Base-by-base conservation (phyloP, 768 basidiomycete species). In the Boletus subcaerulescens region DNA sequence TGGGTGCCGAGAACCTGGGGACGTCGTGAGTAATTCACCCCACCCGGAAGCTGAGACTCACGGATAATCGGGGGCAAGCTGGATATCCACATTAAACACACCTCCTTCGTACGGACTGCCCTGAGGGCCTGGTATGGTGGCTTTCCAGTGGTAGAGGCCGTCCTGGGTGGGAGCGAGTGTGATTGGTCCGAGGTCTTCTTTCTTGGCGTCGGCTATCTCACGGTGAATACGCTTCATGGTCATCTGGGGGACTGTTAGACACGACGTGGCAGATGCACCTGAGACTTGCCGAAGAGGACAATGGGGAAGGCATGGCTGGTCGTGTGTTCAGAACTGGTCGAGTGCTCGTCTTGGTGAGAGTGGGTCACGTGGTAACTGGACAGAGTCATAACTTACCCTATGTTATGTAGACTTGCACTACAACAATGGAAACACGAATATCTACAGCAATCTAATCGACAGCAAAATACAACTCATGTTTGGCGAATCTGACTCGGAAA, bases 61-160 rank as follows among this genome's bases (percentile, higher is more conserved):
- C 89, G 91, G 91, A 66, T 94, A 94, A 72, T 94, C 91, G 3
- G 72, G 59, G 3, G 84, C 79, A 14, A 94, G 77, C 9, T 72
- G 66, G 14, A 93, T 81, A 43, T 87, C 83, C 12, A 91, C 74
- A 36, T 83, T 70, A 63, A 91, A 93, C 15, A 86, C 70, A 1
- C 90, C 91, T 0, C 87, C 87, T 63, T 92, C 90, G 60, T 93
- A 93, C 0, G 86, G 78, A 56, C 89, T 91, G 17, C 88, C 91
- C 61, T 88, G 81, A 2, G 91, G 91, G 0, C 91, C 91, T 9
- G 90, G 91, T 51, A 93, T 84, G 40, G 81, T 79, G 8, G 85
- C 91, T 50, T 76, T 81, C 91, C 91, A 93, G 26, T 80, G 63
- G 66, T 85, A 87, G 51, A 92, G 71, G 61, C 82, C 81, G 57